Evolutionary conservation across 2,329 filamentous ascomycete genomes (phyloP).

Genomic region (Bisporella sp.): DNA sequence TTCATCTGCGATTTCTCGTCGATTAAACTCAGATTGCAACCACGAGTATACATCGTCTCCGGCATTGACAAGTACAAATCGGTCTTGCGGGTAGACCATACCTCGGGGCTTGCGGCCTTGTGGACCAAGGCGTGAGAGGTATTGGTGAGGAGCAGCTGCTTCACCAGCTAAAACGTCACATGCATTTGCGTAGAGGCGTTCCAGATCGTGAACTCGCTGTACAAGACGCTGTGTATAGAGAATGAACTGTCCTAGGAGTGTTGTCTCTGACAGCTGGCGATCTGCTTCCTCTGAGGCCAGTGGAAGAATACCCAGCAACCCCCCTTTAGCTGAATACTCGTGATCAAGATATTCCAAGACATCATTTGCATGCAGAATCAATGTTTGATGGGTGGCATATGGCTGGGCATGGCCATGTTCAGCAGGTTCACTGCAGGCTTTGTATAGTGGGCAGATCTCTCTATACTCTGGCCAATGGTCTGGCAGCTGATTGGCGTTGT

Average conservation of each 20-base stretch:
- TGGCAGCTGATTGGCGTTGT: too few relatives aligned
- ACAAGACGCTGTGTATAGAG: constrained; percentile 46
- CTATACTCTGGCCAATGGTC: too few relatives aligned
- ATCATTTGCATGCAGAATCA: constrained; percentile 51
- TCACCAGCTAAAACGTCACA: constrained; percentile 44
- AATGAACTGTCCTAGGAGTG: constrained; percentile 51
- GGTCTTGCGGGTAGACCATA: constrained; percentile 48
- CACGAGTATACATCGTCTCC: constrained; percentile 43
- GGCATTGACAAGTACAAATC: constrained; percentile 43
- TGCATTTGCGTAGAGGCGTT: constrained; percentile 43
- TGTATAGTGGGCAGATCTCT: too few relatives aligned
- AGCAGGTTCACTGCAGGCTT: too few relatives aligned
- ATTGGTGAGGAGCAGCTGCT: constrained; percentile 42
- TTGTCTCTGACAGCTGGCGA: constrained; percentile 38
- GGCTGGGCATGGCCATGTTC: constrained; percentile 13
- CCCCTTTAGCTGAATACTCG: constrained; percentile 48
- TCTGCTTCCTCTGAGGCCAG: constrained; percentile 31
- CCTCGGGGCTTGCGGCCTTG: constrained; percentile 40
- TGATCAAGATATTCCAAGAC: constrained; percentile 54
- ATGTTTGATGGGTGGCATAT: constrained; percentile 25
- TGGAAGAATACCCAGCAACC: constrained; percentile 48
- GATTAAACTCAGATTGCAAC: constrained; percentile 39
- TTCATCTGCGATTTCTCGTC: constrained; percentile 29
- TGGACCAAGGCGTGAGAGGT: constrained; percentile 45
- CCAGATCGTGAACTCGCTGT: constrained; percentile 49